Evolutionary conservation across 1,284 basidiomycete species (phyloP).

Genomic region (Cutaneotrichosporon sp.): DNA sequence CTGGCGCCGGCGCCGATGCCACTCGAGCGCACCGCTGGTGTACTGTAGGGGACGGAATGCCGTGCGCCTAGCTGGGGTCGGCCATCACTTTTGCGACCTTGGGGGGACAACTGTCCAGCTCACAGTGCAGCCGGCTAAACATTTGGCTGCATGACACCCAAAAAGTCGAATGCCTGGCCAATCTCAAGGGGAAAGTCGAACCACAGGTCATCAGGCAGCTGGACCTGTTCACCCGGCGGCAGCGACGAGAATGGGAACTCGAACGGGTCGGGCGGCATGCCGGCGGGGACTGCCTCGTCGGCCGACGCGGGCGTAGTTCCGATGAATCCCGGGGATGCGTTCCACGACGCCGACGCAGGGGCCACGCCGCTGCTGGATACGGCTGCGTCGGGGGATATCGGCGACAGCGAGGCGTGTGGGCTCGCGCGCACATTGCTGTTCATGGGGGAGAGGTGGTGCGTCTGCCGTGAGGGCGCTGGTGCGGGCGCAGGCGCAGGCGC

Average conservation of each 20-base stretch:
- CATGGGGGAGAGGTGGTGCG: background rate
- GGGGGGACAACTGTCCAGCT: too few species aligned
- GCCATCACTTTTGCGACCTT: too few species aligned
- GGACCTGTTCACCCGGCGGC: constrained; percentile 13
- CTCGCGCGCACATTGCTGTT: constrained; percentile 4
- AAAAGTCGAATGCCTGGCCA: constrained; percentile 32
- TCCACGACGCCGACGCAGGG: background rate
- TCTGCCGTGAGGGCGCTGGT: background rate
- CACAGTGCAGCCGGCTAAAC: too few species aligned
- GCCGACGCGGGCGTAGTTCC: too few species aligned
- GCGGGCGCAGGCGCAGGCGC: background rate
- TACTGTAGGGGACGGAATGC: too few species aligned
- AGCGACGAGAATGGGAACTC: background rate
- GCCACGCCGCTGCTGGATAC: too few species aligned
- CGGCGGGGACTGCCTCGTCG: background rate
- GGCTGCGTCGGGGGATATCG: background rate
- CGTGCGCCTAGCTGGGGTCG: too few species aligned
- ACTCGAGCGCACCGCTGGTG: too few species aligned
- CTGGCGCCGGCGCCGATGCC: too few species aligned
- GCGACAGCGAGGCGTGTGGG: background rate
- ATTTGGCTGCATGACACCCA: constrained; percentile 10
- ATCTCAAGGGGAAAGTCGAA: constrained; percentile 36
- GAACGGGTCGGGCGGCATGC: constrained; percentile 1
- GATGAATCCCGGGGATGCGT: background rate
- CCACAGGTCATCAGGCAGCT: constrained; percentile 29